Base-by-base conservation (phyloP, 2,329 filamentous ascomycete species). In the Aspergillus sergii region DNA sequence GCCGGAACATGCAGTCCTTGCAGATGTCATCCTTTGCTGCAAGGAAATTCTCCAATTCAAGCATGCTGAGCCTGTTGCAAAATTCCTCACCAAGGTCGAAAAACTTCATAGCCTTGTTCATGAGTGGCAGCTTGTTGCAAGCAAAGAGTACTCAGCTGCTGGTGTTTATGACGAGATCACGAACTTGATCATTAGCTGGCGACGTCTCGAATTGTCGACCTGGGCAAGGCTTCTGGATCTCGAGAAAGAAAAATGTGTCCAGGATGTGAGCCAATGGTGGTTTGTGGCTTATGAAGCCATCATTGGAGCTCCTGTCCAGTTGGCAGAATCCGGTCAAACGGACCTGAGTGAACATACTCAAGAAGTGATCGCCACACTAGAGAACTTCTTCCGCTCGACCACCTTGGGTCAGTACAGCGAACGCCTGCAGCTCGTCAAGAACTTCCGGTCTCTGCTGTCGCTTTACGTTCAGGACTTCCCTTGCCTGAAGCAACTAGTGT, bases 61-160 rank as follows among this genome's bases (percentile, higher is more conserved):
- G 26, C 89, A 97, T 70, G 86, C 87, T 1, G 93, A 97, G 61
- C 94, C 95, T 0, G 83, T 99, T 5, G 93, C 93, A 1, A 94
- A 91, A 71, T 88, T 96, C 61, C 86, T 99, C 58, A 91, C 91
- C 1, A 92, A 91, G 73, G 85, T 95, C 3, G 96, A 99, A 77
- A 93, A 94, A 67, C 83, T 99, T 5, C 92, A 98, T 78, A 85
- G 84, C 0, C 89, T 90, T 68, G 87, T 99, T 56, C 90, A 97
- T 66, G 93, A 98, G 78, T 99, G 95, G 95, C 93, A 99, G 75
- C 89, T 91, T 48, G 94, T 97, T 78, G 94, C 94, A 3, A 96
- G 92, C 80, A 88, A 88, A 66, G 87, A 91, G 43, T 92, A 91
- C 75, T 90, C 87, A 11, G 91, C 90, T 1, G 83, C 85, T 1